Evolutionary conservation across 2,329 filamentous ascomycete species (phyloP).

Genomic region (Venturia asperata): DNA sequence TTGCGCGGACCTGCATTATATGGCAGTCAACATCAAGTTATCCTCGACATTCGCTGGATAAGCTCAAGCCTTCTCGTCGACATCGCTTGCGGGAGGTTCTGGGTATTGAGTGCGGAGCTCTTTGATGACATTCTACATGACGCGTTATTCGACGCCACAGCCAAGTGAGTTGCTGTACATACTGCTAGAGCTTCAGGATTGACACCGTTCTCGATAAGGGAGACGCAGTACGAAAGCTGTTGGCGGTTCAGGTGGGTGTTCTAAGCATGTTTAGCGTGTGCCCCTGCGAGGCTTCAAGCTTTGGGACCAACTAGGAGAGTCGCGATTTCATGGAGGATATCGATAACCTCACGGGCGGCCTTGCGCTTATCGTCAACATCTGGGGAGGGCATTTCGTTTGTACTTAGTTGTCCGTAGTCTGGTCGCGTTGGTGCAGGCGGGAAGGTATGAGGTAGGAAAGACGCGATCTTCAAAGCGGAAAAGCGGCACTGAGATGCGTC

Average conservation of each 20-base stretch:
- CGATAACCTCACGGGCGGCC: slow-evolving; percentile 74
- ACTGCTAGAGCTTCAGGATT: slow-evolving; percentile 93
- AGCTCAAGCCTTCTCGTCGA: slow-evolving; percentile 14
- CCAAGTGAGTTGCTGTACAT: slow-evolving; percentile 34
- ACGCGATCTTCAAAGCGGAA: background rate
- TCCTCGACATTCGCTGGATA: background rate
- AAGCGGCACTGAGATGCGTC: background rate
- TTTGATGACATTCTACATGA: slow-evolving; percentile 40
- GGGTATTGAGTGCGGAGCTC: slow-evolving; percentile 39
- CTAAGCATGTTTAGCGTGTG: slow-evolving; percentile 40
- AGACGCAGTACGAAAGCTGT: slow-evolving; percentile 89
- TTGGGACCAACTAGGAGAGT: slow-evolving; percentile 67
- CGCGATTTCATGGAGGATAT: slow-evolving; percentile 77
- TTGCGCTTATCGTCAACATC: slow-evolving; percentile 49
- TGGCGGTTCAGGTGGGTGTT: slow-evolving; percentile 90
- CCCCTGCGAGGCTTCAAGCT: background rate
- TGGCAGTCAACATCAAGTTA: background rate
- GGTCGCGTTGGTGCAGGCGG: background rate
- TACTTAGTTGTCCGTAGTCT: background rate
- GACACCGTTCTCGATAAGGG: slow-evolving; percentile 92
- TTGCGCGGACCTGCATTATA: background rate
- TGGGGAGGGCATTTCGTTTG: background rate
- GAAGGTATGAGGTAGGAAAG: background rate
- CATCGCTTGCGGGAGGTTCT: slow-evolving; percentile 21
- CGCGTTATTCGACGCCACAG: slow-evolving; percentile 70